Evolutionary conservation across 768 basidiomycete genomes (phyloP).

Genomic region (Scleroderma citrinum): DNA sequence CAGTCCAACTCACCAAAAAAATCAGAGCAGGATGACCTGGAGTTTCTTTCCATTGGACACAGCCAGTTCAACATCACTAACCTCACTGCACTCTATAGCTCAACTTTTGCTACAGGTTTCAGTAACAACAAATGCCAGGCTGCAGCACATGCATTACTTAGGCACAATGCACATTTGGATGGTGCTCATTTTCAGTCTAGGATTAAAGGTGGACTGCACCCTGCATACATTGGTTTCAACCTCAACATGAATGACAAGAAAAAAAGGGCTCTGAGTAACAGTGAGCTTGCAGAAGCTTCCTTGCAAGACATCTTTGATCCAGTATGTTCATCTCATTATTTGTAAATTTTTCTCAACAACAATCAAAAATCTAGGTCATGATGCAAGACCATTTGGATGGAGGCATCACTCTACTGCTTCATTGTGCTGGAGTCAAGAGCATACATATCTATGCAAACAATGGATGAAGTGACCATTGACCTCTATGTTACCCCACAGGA

Average conservation of each 20-base stretch:
- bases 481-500: slow-evolving; percentile 5
- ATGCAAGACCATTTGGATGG: slow-evolving; percentile 10
- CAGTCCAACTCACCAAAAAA: too few species aligned
- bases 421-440: slow-evolving; percentile 1
- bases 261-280: neutral
- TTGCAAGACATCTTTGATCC: slow-evolving; percentile 7
- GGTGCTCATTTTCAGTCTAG: slow-evolving; percentile 4
- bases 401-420: slow-evolving; percentile 4
- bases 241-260: neutral
- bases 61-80: neutral
- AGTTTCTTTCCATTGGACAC: too few species aligned
- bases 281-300: neutral
- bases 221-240: slow-evolving; percentile 1
- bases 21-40: too few species aligned
- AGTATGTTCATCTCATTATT: neutral
- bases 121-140: slow-evolving; percentile 1
- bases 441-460: neutral
- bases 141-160: neutral
- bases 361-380: neutral
- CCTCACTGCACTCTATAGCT: neutral
- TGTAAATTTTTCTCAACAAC: neutral
- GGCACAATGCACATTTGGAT: slow-evolving; percentile 4
- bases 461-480: slow-evolving; percentile 3
- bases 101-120: slow-evolving; percentile 1
- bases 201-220: slow-evolving; percentile 1